Evolutionary conservation across 2,329 filamentous ascomycete species (phyloP), one percentile per base, ranked within the genome.

Genomic region (Pseudogymnoascus verrucosus): DNA sequence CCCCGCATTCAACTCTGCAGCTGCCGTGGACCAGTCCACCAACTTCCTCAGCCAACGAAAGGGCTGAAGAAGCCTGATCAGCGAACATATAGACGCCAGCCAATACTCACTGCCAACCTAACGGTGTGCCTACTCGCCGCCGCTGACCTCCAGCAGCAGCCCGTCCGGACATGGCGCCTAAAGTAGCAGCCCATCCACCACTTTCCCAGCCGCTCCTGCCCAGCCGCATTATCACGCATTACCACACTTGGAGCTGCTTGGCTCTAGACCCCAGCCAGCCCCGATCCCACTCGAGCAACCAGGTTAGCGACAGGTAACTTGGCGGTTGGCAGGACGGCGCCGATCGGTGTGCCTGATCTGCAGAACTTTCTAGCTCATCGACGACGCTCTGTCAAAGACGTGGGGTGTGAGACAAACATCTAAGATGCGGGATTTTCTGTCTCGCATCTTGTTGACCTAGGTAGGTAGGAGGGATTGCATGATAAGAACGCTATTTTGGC

Each of bases 261-360:
- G 23, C 31, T 54, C 23, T 28, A 31, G 10, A 5, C 12, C 26
- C 26, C 5, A 54, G 47, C 26, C 47, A 16, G 14, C 47, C 23
- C 47, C 26, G 23, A 54, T 31, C n/a, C 26, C 14, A 54, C 8
- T 54, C 47, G 7, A 14, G 14, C 47, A 57, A 5, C 47, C 47
- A 57, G 47, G 47, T 19, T 57, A 10, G 47, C 47, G 4, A 31
- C 47, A 31, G 16, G 26, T 26, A 54, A 54, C 47, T 19, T 54
- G 47, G n/a, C 47, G 21, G 47, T 16, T 54, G 47, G 23, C 47
- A 54, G 47, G 26, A 54, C 26, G n/a, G 4, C 8, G 47, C 5
- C n/a, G 47, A 57, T 57, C 47, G 47, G 47, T 57, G 47, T 57
- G 34, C 47, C 47, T 57, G 47, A 57, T 57, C 47, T 57, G 10